These are phyloP conservation scores for Otatea glauca DNA, from an alignment of 176 grass and related monocot genomes.

Conservation along the genomic window DNA sequence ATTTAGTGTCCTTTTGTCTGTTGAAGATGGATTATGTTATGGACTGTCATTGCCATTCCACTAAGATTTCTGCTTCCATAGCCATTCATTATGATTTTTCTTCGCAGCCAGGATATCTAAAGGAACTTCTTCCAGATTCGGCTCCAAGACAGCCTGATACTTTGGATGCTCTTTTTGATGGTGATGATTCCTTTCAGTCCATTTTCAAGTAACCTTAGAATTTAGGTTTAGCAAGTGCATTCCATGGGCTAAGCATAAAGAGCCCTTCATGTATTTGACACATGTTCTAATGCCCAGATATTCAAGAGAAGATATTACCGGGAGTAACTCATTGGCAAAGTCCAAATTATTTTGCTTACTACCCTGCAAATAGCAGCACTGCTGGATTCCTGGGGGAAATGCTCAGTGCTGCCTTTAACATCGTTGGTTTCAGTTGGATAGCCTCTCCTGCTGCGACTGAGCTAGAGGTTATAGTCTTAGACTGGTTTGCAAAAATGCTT, in stretches of 20 bases:
- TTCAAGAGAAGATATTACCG: slow-evolving; percentile 62
- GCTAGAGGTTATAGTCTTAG: slow-evolving; percentile 74
- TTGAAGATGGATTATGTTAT: neutral
- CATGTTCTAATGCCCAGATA: slow-evolving; percentile 42
- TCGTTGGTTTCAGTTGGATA: slow-evolving; percentile 86
- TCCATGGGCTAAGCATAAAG: neutral
- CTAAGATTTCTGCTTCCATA: slow-evolving; percentile 10
- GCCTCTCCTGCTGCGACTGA: slow-evolving; percentile 81
- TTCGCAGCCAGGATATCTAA: slow-evolving; percentile 77
- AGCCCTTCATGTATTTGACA: slow-evolving; percentile 11
- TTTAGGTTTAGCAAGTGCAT: neutral
- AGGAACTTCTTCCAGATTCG: slow-evolving; percentile 67
- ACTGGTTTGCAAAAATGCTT: slow-evolving; percentile 76
- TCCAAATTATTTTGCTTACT: slow-evolving; percentile 72
- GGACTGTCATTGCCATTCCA: neutral
- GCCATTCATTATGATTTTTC: slow-evolving; percentile 19
- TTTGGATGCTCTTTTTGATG: slow-evolving; percentile 64
- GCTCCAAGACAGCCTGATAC: slow-evolving; percentile 62
- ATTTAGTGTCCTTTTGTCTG: slow-evolving; percentile 8
- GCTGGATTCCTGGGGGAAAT: slow-evolving; percentile 87
- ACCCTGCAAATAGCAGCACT: slow-evolving; percentile 70
- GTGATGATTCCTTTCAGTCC: slow-evolving; percentile 36
- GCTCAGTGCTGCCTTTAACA: slow-evolving; percentile 69
- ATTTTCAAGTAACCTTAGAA: neutral
- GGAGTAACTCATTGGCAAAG: slow-evolving; percentile 86